Conservation (phyloP, 2,329 filamentous ascomycete species). For the Helotiales sp. region DNA sequence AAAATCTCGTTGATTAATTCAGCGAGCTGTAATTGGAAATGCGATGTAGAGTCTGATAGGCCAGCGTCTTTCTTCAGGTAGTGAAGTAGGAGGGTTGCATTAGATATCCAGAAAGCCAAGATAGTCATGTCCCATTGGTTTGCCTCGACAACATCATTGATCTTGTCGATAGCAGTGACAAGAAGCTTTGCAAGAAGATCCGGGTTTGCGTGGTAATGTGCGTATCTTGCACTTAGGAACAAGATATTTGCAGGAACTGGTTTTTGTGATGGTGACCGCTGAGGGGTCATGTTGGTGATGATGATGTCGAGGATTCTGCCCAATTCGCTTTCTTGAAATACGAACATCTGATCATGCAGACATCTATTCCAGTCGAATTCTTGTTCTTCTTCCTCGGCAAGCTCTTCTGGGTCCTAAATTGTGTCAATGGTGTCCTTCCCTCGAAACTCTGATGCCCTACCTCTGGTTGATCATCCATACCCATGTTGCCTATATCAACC, state of each 20-base stretch:
- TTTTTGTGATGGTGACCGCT: conserved; percentile 94
- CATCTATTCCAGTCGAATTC: conserved; percentile 97
- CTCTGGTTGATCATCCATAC: conserved; percentile 93
- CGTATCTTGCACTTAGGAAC: conserved; percentile 92
- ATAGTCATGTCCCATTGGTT: conserved; percentile 99
- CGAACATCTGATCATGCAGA: conserved; percentile 98
- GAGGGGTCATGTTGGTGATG: conserved; percentile 97
- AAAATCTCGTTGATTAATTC: conserved; percentile 98
- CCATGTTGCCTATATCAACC: conserved; percentile 92
- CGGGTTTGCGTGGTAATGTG: conserved; percentile 89
- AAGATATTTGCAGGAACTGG: conserved; percentile 96
- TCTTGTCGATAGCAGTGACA: conserved; percentile 87
- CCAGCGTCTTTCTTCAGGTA: conserved; percentile 94
- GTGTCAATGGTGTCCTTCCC: conserved; percentile 33
- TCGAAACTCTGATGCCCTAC: conserved; percentile 47
- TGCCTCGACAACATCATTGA: conserved; percentile 93
- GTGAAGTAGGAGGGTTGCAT: conserved; percentile 90
- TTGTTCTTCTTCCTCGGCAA: conserved; percentile 84
- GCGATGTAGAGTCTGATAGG: conserved; percentile 74
- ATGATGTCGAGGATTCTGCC: conserved; percentile 91
- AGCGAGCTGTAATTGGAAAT: conserved; percentile 90
- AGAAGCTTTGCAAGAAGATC: conserved; percentile 82
- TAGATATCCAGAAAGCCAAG: conserved; percentile 97
- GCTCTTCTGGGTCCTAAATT: conserved; percentile 67
- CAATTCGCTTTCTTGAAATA: conserved; percentile 93